Conservation (phyloP, 2,329 filamentous ascomycete species). For the Grosmannia huntii region DNA sequence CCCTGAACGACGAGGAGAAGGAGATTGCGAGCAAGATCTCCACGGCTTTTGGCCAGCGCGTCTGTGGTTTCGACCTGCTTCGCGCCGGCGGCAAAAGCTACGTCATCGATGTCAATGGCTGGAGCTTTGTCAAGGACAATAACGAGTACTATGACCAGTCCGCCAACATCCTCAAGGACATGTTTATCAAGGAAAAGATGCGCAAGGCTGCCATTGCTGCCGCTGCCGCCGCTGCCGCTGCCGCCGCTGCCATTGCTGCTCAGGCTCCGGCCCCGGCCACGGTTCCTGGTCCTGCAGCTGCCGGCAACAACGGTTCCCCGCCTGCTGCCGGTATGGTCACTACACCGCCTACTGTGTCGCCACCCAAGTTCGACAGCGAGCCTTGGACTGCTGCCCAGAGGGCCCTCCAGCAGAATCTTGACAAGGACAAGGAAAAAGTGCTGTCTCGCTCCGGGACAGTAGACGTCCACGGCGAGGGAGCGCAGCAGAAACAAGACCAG, state of each 20-base stretch:
- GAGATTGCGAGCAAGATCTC: slow-evolving; percentile 84
- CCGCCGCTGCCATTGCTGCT: slow-evolving; percentile 3
- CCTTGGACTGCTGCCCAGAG: slow-evolving; percentile 11
- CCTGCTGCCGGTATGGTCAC: neutral
- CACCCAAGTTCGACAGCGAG: slow-evolving; percentile 2
- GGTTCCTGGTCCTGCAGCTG: slow-evolving; percentile 10
- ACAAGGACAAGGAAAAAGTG: slow-evolving; percentile 17
- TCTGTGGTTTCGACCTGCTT: slow-evolving; percentile 91
- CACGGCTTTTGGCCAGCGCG: slow-evolving; percentile 80
- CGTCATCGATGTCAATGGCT: slow-evolving; percentile 97
- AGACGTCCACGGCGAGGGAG: neutral
- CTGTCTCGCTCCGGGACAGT: neutral
- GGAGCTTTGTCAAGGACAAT: slow-evolving; percentile 99
- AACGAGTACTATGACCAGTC: slow-evolving; percentile 96
- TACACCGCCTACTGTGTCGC: slow-evolving; percentile 15
- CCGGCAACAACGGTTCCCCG: slow-evolving; percentile 14
- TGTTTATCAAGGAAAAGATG: slow-evolving; percentile 72
- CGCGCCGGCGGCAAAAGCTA: slow-evolving; percentile 82
- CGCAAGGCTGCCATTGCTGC: slow-evolving; percentile 25
- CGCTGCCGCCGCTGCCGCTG: slow-evolving; percentile 10
- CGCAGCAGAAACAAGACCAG: neutral
- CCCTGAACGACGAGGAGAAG: slow-evolving; percentile 66
- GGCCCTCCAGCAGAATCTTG: slow-evolving; percentile 7
- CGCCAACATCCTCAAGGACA: slow-evolving; percentile 71
- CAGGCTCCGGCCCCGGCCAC: slow-evolving; percentile 16